Percentiles rank a stretch among this genome's conserved stretches.
Conservation (phyloP, 257 asterid species). For the Solanum chiquidenum region DNA sequence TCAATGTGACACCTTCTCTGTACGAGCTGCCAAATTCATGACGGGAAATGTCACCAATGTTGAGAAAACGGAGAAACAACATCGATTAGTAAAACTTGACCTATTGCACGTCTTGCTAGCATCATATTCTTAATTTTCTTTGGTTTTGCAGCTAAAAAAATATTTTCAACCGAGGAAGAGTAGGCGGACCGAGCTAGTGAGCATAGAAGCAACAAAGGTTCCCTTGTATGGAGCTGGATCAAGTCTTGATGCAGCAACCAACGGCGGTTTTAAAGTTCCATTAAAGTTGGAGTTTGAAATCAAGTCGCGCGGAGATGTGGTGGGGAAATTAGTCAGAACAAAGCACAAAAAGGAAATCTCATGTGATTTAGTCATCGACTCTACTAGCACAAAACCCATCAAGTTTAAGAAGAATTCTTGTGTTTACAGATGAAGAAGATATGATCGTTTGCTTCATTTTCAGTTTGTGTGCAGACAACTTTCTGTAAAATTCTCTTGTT, state of each 20-base stretch:
- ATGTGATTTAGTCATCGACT: conserved; percentile 60
- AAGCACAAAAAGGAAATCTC: conserved; percentile 39
- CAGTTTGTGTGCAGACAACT: neutral
- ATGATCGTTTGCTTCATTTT: neutral
- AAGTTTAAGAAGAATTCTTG: conserved; percentile 57
- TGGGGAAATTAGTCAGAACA: conserved; percentile 76
- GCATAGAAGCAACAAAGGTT: conserved; percentile 57
- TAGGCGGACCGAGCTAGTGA: conserved; percentile 41
- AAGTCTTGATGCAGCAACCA: conserved; percentile 19
- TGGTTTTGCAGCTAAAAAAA: conserved; percentile 44
- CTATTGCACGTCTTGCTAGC: neutral
- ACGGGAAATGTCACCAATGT: neutral
- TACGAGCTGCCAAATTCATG: neutral
- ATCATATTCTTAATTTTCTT: neutral
- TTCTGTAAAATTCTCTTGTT: neutral
- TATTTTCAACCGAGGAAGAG: conserved; percentile 82
- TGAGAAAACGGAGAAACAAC: neutral
- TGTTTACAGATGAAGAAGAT: conserved; percentile 36
- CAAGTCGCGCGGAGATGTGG: conserved; percentile 61
- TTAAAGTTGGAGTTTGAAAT: conserved; percentile 50
- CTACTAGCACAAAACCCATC: conserved; percentile 62
- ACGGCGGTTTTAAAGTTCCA: conserved; percentile 47
- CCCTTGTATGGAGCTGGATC: conserved; percentile 93
- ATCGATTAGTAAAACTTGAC: neutral
- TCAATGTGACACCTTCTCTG: neutral